Percentiles rank a stretch among this genome's conserved stretches.
These are phyloP conservation scores for Pouteria campechiana DNA, from an alignment of 179 eudicot genomes.

Conservation along the genomic window DNA sequence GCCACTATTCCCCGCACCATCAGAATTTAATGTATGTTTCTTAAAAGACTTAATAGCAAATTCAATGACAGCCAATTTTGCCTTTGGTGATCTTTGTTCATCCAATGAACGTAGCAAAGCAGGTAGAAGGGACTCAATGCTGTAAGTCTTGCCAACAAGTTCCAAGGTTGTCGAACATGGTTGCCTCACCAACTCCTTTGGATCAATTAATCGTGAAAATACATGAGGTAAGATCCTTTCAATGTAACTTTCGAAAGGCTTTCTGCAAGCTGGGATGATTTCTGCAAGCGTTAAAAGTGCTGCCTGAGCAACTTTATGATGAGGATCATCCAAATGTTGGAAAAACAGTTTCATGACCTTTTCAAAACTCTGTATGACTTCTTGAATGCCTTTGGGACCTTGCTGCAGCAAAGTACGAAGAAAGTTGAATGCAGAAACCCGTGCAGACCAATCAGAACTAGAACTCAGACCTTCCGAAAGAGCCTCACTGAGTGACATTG, in stretches of 20 bases:
- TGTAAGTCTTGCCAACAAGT: constrained; percentile 82
- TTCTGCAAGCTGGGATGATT: constrained; percentile 80
- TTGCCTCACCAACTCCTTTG: constrained; percentile 90
- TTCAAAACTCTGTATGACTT: constrained; percentile 83
- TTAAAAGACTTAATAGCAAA: constrained; percentile 85
- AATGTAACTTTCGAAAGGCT: constrained; percentile 92
- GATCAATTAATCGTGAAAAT: constrained; percentile 85
- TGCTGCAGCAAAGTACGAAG: constrained; percentile 71
- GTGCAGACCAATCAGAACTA: constrained; percentile 90
- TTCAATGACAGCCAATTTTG: constrained; percentile 91
- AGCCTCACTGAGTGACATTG: constrained; percentile 85
- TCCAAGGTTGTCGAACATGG: constrained; percentile 88
- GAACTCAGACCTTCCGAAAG: constrained; percentile 80
- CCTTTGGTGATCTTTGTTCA: constrained; percentile 97
- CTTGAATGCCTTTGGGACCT: constrained; percentile 86
- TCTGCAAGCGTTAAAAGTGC: constrained; percentile 97
- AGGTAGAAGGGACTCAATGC: constrained; percentile 84
- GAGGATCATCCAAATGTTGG: constrained; percentile 97
- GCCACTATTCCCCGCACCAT: constrained; percentile 73
- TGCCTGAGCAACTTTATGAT: constrained; percentile 98
- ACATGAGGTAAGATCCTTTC: constrained; percentile 96
- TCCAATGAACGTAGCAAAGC: constrained; percentile 95
- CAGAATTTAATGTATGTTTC: constrained; percentile 64
- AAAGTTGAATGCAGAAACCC: constrained; percentile 95
- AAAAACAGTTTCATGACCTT: constrained; percentile 97